Percentiles rank a stretch among this genome's conserved stretches.
These are phyloP conservation scores for Hyphopichia khmerensis DNA, from an alignment of 1,139 yeast species.

Conservation along the genomic window DNA sequence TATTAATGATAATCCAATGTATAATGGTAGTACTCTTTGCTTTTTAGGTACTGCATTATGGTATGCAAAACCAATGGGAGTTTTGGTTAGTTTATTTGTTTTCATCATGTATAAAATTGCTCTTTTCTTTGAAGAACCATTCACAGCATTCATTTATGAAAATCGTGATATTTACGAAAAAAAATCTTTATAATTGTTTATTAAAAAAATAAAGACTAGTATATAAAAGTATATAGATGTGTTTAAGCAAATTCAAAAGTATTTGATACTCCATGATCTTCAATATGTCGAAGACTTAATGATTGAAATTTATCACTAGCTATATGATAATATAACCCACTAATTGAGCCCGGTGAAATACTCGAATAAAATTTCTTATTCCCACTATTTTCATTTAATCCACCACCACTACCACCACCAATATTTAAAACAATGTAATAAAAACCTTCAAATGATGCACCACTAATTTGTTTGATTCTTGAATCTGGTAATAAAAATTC, in stretches of 20 bases:
- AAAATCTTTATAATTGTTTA: neutral
- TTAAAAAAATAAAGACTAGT: neutral
- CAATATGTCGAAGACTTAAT: slow-evolving; percentile 34
- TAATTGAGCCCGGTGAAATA: slow-evolving; percentile 54
- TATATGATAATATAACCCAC: slow-evolving; percentile 80
- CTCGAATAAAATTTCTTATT: slow-evolving; percentile 4
- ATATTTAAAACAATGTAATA: slow-evolving; percentile 85
- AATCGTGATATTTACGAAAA: slow-evolving; percentile 16
- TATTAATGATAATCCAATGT: slow-evolving; percentile 92
- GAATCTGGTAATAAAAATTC: slow-evolving; percentile 82
- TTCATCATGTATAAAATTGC: slow-evolving; percentile 82
- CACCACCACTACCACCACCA: slow-evolving; percentile 28
- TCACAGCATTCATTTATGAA: slow-evolving; percentile 85
- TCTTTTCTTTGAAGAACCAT: slow-evolving; percentile 88
- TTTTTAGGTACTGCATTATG: slow-evolving; percentile 89
- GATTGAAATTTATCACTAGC: slow-evolving; percentile 74
- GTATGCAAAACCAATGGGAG: slow-evolving; percentile 88
- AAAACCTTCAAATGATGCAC: slow-evolving; percentile 92
- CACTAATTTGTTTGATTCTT: slow-evolving; percentile 59
- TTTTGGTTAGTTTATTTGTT: slow-evolving; percentile 70
- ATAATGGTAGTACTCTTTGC: slow-evolving; percentile 85
- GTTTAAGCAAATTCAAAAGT: slow-evolving; percentile 22
- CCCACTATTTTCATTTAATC: neutral
- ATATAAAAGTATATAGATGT: neutral
- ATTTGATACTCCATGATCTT: slow-evolving; percentile 26